phyloP scores from a whole-genome alignment of 352 stramenopile genomes.

The Peronosclerospora sorghi region DNA sequence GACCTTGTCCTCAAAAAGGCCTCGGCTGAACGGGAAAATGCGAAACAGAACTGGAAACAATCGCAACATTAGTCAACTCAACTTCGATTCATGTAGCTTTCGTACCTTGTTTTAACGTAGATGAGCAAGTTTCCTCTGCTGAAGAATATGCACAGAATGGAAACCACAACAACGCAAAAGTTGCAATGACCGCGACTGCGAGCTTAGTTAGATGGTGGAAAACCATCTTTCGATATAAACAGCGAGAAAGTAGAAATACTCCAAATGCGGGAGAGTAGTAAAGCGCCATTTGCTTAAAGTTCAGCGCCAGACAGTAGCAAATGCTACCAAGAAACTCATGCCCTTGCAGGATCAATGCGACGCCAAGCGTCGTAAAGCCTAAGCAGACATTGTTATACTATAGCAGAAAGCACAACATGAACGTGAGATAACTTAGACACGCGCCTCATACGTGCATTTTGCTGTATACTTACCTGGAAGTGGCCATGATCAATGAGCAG shows the following conservation, averaged over 20 bases:
- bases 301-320: conserved; percentile 89
- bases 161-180: conserved; percentile 86
- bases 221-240: conserved; percentile 39
- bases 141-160: conserved; percentile 76
- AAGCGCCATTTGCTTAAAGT: conserved; percentile 99
- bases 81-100: background rate
- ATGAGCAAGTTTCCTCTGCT: conserved; percentile 34
- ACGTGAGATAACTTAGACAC: background rate
- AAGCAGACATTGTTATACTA: conserved; percentile 97
- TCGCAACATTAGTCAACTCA: background rate
- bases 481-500: conserved; percentile 97
- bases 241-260: conserved; percentile 87
- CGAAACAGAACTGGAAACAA: conserved; percentile 74
- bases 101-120: conserved; percentile 55
- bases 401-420: background rate
- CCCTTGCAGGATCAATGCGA: conserved; percentile 57
- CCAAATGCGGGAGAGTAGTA: conserved; percentile 95
- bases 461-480: conserved; percentile 80
- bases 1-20: conserved; percentile 98
- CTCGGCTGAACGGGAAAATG: conserved; percentile 92
- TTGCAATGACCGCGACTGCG: conserved; percentile 76
- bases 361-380: conserved; percentile 72
- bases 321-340: conserved; percentile 77
- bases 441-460: background rate
- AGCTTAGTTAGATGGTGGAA: conserved; percentile 63